Conservation (phyloP, 148 eudicot species). For the Rhododendron kiyosumense region DNA sequence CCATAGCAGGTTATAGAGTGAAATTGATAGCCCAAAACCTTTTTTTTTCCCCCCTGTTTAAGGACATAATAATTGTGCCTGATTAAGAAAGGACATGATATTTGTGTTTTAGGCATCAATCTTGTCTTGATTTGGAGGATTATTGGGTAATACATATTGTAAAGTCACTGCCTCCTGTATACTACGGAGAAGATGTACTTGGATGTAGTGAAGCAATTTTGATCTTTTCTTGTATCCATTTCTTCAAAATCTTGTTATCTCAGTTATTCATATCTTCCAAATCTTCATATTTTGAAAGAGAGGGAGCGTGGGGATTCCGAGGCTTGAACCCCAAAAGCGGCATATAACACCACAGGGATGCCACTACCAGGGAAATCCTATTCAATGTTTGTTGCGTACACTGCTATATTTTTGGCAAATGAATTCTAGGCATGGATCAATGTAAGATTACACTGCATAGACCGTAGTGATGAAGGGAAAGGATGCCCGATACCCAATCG, state of each 20-base stretch:
- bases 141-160: not conserved
- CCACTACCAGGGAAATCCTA: not conserved
- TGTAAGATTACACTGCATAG: not conserved
- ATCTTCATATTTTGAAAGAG: too few species aligned
- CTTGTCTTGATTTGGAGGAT: not conserved
- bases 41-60: not conserved
- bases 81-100: too few species aligned
- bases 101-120: not conserved
- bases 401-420: not conserved
- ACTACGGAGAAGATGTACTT: not conserved
- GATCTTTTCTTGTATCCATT: not conserved
- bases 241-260: not conserved
- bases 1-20: slow-evolving; percentile 5
- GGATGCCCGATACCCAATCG: not conserved
- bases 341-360: not conserved
- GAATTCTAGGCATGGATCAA: not conserved
- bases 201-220: not conserved
- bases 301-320: not conserved
- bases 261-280: not conserved
- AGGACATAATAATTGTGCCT: not conserved
- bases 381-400: not conserved
- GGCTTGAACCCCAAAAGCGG: not conserved
- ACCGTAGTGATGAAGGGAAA: not conserved
- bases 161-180: not conserved
- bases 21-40: not conserved